Evolutionary conservation across 306 rosid genomes (phyloP).

Genomic region (Cicer judaicum): DNA sequence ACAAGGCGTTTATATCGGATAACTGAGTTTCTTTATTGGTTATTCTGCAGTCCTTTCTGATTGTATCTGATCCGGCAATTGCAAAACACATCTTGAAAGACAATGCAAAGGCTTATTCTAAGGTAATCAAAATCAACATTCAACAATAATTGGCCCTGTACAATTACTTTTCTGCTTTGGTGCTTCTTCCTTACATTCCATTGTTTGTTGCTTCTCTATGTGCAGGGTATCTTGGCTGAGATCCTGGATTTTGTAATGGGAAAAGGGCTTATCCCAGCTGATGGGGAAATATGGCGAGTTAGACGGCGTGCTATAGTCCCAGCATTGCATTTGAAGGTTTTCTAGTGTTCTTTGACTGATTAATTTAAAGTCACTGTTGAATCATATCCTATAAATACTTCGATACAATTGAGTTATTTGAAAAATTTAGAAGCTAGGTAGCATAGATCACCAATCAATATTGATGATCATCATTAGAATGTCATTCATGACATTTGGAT

Average conservation of each 20-base stretch:
- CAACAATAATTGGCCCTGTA: not conserved
- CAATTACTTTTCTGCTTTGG: conserved; percentile 21
- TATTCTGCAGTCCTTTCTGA: conserved; percentile 80
- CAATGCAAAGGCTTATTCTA: conserved; percentile 92
- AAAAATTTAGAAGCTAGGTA: conserved; percentile 17
- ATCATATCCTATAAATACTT: conserved; percentile 31
- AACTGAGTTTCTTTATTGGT: conserved; percentile 38
- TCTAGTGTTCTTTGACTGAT: conserved; percentile 38
- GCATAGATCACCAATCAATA: conserved; percentile 12
- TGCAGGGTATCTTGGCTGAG: conserved; percentile 98
- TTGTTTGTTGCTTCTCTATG: conserved; percentile 34
- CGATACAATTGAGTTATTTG: conserved; percentile 12
- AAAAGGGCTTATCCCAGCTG: conserved; percentile 98
- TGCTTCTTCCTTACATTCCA: conserved; percentile 12
- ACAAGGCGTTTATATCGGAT: conserved; percentile 14
- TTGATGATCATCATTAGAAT: conserved; percentile 27
- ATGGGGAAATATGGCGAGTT: conserved; percentile 93
- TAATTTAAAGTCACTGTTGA: conserved; percentile 19
- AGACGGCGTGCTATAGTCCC: conserved; percentile 94
- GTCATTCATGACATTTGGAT: conserved; percentile 30
- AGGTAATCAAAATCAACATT: conserved; percentile 56
- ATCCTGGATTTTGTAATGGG: conserved; percentile 98
- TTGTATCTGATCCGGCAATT: conserved; percentile 95
- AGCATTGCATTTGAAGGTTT: conserved; percentile 87
- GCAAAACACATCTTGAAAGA: conserved; percentile 85